Conservation (phyloP, 2,329 filamentous ascomycete species). For the Bipolaris gigantea region DNA sequence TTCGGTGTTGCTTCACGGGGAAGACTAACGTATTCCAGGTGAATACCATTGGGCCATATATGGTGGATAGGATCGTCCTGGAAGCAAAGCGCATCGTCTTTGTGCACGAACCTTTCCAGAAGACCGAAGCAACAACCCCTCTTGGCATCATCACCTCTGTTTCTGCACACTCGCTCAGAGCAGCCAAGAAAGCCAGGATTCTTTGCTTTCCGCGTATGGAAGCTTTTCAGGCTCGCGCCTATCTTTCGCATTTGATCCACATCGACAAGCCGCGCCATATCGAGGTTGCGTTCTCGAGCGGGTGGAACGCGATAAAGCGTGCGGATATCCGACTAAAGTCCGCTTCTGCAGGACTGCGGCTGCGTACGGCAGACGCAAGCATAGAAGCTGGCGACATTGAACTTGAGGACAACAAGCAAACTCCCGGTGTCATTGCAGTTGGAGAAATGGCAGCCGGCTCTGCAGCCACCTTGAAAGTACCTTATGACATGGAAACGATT, state of each 20-base stretch:
- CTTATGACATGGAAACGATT: slow-evolving; percentile 82
- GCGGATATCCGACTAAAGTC: slow-evolving; percentile 58
- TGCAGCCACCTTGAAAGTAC: slow-evolving; percentile 65
- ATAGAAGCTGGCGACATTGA: slow-evolving; percentile 48
- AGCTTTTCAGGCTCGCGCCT: slow-evolving; percentile 69
- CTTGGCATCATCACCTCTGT: slow-evolving; percentile 52
- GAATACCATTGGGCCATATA: slow-evolving; percentile 72
- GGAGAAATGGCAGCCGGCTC: slow-evolving; percentile 49
- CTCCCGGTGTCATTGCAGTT: slow-evolving; percentile 53
- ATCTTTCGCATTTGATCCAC: slow-evolving; percentile 70
- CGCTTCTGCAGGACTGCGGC: slow-evolving; percentile 62
- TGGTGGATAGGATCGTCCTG: slow-evolving; percentile 72
- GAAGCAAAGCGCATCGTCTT: slow-evolving; percentile 65
- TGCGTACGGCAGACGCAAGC: slow-evolving; percentile 57
- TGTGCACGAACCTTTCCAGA: slow-evolving; percentile 63
- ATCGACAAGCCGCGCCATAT: slow-evolving; percentile 78
- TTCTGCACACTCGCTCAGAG: slow-evolving; percentile 36
- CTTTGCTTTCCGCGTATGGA: slow-evolving; percentile 72
- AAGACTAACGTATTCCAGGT: slow-evolving; percentile 52
- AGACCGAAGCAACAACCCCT: slow-evolving; percentile 52
- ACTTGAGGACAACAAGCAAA: slow-evolving; percentile 49
- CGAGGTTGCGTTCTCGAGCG: slow-evolving; percentile 71
- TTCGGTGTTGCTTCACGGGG: neutral
- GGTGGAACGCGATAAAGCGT: slow-evolving; percentile 67
- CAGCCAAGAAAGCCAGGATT: slow-evolving; percentile 58